Conservation (phyloP, 2,329 filamentous ascomycete species). For the Beauveria medogensis region DNA sequence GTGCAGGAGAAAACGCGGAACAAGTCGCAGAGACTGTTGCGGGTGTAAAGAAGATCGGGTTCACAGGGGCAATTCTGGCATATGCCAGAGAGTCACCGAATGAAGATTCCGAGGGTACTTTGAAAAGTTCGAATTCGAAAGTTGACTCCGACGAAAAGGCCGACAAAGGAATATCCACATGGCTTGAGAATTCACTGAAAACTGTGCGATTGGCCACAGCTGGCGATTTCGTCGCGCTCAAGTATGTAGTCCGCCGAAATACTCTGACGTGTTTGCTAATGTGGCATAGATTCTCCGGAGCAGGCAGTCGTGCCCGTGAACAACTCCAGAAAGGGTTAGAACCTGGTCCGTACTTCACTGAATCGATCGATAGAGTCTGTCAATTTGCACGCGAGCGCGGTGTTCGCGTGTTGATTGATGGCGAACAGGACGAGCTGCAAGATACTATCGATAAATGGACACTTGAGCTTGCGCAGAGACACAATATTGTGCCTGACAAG, state of each 20-base stretch:
- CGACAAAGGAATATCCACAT: background rate
- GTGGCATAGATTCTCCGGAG: background rate
- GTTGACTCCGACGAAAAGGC: background rate
- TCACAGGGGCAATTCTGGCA: constrained; percentile 1
- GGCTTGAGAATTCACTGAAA: constrained; percentile 1
- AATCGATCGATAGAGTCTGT: background rate
- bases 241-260: background rate
- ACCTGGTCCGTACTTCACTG: background rate
- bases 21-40: background rate
- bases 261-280: background rate
- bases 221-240: constrained; percentile 8
- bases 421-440: constrained; percentile 2
- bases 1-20: constrained; percentile 36
- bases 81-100: constrained; percentile 3
- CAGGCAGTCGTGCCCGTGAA: background rate
- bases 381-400: background rate
- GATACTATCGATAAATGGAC: constrained; percentile 3
- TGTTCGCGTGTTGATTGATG: constrained; percentile 7
- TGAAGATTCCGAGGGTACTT: background rate
- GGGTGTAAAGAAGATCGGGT: background rate
- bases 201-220: background rate
- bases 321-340: background rate
- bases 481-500: constrained; percentile 40
- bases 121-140: background rate
- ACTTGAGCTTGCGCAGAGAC: background rate